phyloP scores from a whole-genome alignment of 768 basidiomycete species.

The Postia placenta region DNA sequence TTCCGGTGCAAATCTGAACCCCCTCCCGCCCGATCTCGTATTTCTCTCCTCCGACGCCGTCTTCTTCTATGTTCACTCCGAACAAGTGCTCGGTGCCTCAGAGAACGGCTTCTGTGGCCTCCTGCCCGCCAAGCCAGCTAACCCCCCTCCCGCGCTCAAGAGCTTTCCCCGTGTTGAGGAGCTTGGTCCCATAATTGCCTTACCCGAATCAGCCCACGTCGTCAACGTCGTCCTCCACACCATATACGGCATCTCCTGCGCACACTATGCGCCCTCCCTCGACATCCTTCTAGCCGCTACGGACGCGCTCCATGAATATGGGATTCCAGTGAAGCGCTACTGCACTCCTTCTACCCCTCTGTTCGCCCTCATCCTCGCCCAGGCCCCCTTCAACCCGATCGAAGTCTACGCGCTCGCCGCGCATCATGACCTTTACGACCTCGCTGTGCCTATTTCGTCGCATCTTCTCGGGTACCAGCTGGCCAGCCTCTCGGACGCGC shows the following conservation, averaged over 20 bases:
- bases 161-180: constrained; percentile 36
- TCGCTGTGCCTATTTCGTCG: constrained; percentile 70
- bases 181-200: constrained; percentile 46
- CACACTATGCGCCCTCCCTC: constrained; percentile 68
- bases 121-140: constrained; percentile 45
- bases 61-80: constrained; percentile 76
- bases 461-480: constrained; percentile 71
- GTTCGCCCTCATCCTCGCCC: constrained; percentile 53
- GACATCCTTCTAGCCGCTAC: constrained; percentile 52
- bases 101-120: constrained; percentile 57
- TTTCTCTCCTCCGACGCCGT: constrained; percentile 71
- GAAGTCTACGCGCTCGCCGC: constrained; percentile 72
- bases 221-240: constrained; percentile 72
- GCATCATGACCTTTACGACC: constrained; percentile 56
- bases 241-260: constrained; percentile 66
- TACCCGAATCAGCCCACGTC: constrained; percentile 54
- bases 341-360: constrained; percentile 50
- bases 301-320: constrained; percentile 51
- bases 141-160: constrained; percentile 55
- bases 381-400: constrained; percentile 63
- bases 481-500: constrained; percentile 61
- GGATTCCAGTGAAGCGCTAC: constrained; percentile 43
- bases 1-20: constrained; percentile 54
- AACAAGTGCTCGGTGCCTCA: constrained; percentile 53
- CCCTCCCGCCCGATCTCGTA: constrained; percentile 55